Conservation (phyloP, 441 rosid species). For the Rhodomyrtus psidioides region DNA sequence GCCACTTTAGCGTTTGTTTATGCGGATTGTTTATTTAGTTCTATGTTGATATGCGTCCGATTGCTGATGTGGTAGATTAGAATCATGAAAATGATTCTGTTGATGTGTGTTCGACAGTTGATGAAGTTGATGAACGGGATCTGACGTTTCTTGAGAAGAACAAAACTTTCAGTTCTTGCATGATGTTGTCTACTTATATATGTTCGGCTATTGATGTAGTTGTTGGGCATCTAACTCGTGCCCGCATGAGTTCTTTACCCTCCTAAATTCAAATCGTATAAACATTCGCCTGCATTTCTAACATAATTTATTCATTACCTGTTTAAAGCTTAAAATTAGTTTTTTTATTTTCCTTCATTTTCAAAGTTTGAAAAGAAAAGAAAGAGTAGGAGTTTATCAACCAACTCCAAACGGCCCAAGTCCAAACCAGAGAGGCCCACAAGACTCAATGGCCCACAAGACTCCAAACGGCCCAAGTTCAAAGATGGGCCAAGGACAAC, state of each 20-base stretch:
- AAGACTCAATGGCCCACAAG: background rate
- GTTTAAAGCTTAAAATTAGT: background rate
- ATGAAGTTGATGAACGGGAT: background rate
- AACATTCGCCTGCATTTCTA: background rate
- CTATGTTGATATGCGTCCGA: background rate
- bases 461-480: background rate
- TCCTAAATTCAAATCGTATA: background rate
- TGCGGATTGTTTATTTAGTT: background rate
- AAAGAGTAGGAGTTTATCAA: background rate
- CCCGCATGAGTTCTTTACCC: background rate
- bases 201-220: background rate
- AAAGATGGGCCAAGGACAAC: background rate
- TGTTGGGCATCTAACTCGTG: background rate
- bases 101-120: background rate
- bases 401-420: background rate
- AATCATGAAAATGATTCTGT: background rate
- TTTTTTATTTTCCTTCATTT: background rate
- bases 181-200: background rate
- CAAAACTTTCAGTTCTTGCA: background rate
- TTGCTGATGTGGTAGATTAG: background rate
- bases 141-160: background rate
- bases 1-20: background rate
- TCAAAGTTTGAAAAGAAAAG: background rate
- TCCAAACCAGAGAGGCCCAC: background rate
- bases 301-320: background rate